Base-by-base conservation (phyloP, 768 basidiomycete genomes). In the Pisolithus tinctorius region DNA sequence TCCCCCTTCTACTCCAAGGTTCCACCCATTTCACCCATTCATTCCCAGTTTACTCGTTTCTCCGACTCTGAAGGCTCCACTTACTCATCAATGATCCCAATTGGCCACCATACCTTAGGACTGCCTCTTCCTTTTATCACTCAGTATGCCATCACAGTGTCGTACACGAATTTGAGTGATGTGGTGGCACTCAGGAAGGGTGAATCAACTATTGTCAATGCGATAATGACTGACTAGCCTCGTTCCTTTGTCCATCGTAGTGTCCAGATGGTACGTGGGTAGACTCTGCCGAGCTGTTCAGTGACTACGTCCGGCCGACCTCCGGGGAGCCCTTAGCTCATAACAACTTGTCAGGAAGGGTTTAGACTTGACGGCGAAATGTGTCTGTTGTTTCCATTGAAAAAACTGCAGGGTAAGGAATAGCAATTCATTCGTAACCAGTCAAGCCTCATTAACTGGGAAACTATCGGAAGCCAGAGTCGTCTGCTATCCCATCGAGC, bases 71-170 rank as follows among this genome's bases (percentile, higher is more conserved):
- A n/a, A 42, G 25, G 23, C 6, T 42, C 20, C 23, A 6, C 41
- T 3, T 40, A 40, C 6, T 25, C 23, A 29, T 3, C 4, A 56
- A 14, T 9, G 9, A 31, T 51, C 26, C 26, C 23, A 29, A 6
- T 45, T 16, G 56, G 50, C 14, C 56, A 53, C 39, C 51, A 53
- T 38, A 55, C 67, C 1, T 53, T 75, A 17, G 86, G 86, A 4
- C 60, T 66, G 25, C 55, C 84, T 1, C 86, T 85, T n/a, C 78
- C 83, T 2, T 74, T 79, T 62, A 85, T 81, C 4, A 81, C 84
- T 11, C 94, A n/a, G n/a, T n/a, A 96, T 59, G 94, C 93, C 10
- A 90, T 95, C 56, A 93, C 91, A 2, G 92, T 95, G 16, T 93
- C 91, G 7, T 76, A 96, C 1, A 93, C 94, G 0, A 93, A 80